Base-by-base conservation (phyloP, 371 early-diverging fungal species). In the Mortierella sp. region DNA sequence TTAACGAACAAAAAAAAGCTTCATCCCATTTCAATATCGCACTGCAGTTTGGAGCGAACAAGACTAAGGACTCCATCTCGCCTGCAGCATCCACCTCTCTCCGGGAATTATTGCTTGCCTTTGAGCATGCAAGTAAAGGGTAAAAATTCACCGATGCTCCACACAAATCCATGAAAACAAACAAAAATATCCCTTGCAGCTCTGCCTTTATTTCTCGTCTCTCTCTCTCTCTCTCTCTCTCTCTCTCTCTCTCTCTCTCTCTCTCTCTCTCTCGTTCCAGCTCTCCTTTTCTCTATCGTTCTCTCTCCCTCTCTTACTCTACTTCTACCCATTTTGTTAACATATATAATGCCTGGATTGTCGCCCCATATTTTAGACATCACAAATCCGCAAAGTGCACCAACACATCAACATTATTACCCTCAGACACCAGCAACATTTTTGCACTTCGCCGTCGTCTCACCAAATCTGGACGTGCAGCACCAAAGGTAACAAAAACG, bases 121-220 rank as follows among this genome's bases (percentile, higher is more conserved):
- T 76, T 64, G 81, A 77, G 48, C 70, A 50, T 9, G 19, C 66
- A 9, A 70, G 76, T 4, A 61, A 68, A 34, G 73, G 80, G 80
- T 80, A 80, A n/a, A 2, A 29, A 47, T 44, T 22, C 65, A 24
- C 31, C 44, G 26, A 50, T 55, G 22, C 34, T 8, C 14, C 34
- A 48, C 16, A 44, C 40, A 34, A 8, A 61, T 16, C 37, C 14
- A 61, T 37, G 61, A 61, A 34, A 55, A 55, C 10, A 58, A 58
- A 58, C 13, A 65, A 41, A 40, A 2, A 41, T 41, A 13, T 65
- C 65, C 65, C 29, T 39, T 43, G 43, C 29, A 65, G 41, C 40
- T 43, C 65, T 39, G 64, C 64, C 39, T 41, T 43, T 39, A 43
- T 68, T n/a, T 68, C 44, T 65, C 64, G 24, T 41, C 34, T 39